These are phyloP conservation scores for Hypoxylon sp. DNA, from an alignment of 2,329 filamentous ascomycete species.

Conservation along the genomic window DNA sequence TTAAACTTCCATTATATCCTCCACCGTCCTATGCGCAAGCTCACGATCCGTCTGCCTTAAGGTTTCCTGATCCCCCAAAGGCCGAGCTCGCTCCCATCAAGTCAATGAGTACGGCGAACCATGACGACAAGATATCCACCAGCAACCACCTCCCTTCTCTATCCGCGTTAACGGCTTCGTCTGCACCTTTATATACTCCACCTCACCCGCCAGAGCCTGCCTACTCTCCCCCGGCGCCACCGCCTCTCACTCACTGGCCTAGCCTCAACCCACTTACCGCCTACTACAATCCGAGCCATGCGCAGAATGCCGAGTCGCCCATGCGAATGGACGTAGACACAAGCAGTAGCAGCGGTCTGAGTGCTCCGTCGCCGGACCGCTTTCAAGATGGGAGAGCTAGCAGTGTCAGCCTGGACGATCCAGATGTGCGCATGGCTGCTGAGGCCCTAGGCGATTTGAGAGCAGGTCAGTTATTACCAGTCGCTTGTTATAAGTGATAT, in stretches of 20 bases:
- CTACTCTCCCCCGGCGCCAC: slow-evolving; percentile 46
- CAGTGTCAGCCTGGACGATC: slow-evolving; percentile 73
- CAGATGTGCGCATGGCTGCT: slow-evolving; percentile 77
- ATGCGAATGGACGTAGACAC: slow-evolving; percentile 64
- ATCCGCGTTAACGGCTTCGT: slow-evolving; percentile 56
- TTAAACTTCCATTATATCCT: slow-evolving; percentile 54
- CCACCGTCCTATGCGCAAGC: slow-evolving; percentile 56
- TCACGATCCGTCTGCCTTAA: slow-evolving; percentile 52
- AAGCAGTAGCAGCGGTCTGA: slow-evolving; percentile 53
- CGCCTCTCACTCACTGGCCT: slow-evolving; percentile 59
- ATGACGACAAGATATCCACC: slow-evolving; percentile 45
- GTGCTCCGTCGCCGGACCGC: slow-evolving; percentile 62
- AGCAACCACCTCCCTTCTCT: slow-evolving; percentile 58
- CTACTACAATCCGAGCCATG: slow-evolving; percentile 62
- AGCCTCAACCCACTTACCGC: slow-evolving; percentile 64
- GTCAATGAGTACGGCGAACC: slow-evolving; percentile 45
- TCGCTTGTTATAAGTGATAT: slow-evolving; percentile 30
- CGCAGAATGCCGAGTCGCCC: slow-evolving; percentile 60
- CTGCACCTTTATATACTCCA: slow-evolving; percentile 46
- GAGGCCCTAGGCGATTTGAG: slow-evolving; percentile 81
- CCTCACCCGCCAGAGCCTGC: slow-evolving; percentile 49
- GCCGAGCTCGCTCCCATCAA: slow-evolving; percentile 62
- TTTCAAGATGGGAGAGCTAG: slow-evolving; percentile 60
- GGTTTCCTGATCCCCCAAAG: slow-evolving; percentile 53
- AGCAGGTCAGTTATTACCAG: slow-evolving; percentile 68